These are phyloP conservation scores for Boletus sp. DNA, from an alignment of 768 basidiomycete genomes.

Conservation along the genomic window DNA sequence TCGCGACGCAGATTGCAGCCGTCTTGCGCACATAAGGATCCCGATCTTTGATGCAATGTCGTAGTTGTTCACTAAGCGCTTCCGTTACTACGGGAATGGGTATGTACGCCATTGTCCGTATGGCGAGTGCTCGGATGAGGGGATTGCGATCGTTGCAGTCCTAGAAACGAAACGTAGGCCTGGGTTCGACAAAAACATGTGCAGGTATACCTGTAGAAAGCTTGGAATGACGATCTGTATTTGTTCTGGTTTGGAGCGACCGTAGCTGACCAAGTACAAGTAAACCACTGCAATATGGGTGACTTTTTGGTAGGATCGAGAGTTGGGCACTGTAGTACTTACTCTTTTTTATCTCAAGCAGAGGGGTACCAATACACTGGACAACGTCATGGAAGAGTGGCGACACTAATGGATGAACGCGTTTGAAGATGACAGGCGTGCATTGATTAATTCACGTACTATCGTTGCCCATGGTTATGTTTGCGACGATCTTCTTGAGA, in stretches of 20 bases:
- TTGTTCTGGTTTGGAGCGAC: conserved; percentile 88
- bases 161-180: conserved; percentile 40
- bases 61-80: conserved; percentile 81
- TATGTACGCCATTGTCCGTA: conserved; percentile 99
- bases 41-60: conserved; percentile 87
- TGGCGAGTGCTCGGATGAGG: conserved; percentile 92
- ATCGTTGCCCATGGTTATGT: conserved; percentile 99
- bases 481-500: conserved; percentile 96
- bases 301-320: not conserved
- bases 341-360: conserved; percentile 99
- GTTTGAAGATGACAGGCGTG: conserved; percentile 14
- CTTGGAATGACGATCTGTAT: conserved; percentile 88
- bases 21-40: conserved; percentile 99
- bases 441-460: conserved; percentile 55
- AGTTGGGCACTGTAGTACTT: conserved; percentile 28
- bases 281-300: conserved; percentile 75
- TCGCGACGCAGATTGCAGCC: conserved; percentile 95
- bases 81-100: conserved; percentile 86
- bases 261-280: conserved; percentile 96
- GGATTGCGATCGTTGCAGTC: conserved; percentile 96
- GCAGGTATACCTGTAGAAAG: conserved; percentile 70
- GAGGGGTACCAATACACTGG: conserved; percentile 90
- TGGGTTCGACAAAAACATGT: conserved; percentile 2
- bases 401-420: conserved; percentile 61
- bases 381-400: conserved; percentile 93